A percentile compares a stretch with the other conserved stretches of the same genome.
These are phyloP conservation scores for Ottelia alismoides DNA, from an alignment of 106 monocot genomes.

Conservation along the genomic window DNA sequence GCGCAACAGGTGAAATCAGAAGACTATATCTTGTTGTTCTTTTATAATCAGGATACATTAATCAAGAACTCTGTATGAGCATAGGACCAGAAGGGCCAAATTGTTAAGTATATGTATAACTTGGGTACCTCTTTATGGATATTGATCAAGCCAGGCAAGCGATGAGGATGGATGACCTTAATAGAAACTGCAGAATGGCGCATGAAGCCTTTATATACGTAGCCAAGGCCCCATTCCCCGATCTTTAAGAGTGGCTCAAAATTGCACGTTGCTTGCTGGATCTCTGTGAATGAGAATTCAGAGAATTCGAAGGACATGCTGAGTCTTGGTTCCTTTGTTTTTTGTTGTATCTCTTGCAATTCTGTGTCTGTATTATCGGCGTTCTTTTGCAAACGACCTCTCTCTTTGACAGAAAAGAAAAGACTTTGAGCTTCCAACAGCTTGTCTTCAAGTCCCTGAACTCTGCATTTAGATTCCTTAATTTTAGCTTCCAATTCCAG, in stretches of 20 bases:
- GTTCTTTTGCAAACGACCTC: conserved; percentile 23
- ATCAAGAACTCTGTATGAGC: neutral
- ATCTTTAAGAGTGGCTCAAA: conserved; percentile 14
- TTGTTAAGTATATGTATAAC: neutral
- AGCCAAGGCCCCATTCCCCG: conserved; percentile 17
- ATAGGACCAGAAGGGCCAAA: neutral
- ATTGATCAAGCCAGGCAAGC: conserved; percentile 8
- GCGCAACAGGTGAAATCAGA: neutral
- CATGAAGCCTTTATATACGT: conserved; percentile 18
- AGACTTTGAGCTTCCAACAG: conserved; percentile 11
- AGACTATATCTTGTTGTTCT: neutral
- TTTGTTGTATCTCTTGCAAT: conserved; percentile 11
- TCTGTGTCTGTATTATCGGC: conserved; percentile 17
- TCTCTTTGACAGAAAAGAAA: conserved; percentile 16
- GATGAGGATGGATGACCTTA: conserved; percentile 10
- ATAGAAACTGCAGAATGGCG: conserved; percentile 16
- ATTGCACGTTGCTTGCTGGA: conserved; percentile 16
- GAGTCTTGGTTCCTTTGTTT: conserved; percentile 1
- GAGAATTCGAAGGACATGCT: conserved; percentile 10
- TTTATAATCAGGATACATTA: neutral
- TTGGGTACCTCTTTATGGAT: neutral
- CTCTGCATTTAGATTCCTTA: no score
- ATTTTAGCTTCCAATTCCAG: conserved; percentile 5
- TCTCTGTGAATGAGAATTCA: conserved; percentile 14
- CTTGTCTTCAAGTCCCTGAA: conserved; percentile 37